Percentiles rank a stretch among this genome's conserved stretches.
Evolutionary conservation across 352 stramenopile genomes (phyloP).

Genomic region (Thraustochytrium striatum): DNA sequence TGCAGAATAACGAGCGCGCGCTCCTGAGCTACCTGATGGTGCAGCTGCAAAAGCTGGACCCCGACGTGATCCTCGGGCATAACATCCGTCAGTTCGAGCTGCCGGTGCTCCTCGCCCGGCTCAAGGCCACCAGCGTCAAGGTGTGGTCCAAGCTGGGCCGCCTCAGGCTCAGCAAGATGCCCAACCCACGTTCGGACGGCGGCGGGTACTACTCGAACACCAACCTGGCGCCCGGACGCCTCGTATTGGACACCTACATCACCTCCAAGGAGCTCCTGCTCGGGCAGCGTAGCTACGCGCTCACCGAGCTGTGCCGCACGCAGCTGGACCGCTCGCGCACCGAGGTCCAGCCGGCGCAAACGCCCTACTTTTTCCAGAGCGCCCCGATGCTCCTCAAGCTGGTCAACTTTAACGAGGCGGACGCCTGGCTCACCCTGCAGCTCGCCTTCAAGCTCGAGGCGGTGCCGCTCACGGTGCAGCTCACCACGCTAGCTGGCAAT

Average conservation of each 20-base stretch:
- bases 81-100: conserved; percentile 97
- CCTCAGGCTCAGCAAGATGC: conserved; percentile 60
- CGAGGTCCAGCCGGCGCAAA: conserved; percentile 91
- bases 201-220: conserved; percentile 64
- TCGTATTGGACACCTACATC: conserved; percentile 97
- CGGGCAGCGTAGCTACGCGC: conserved; percentile 93
- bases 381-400: conserved; percentile 77
- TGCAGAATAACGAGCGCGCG: conserved; percentile 66
- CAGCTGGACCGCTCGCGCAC: conserved; percentile 76
- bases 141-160: conserved; percentile 70
- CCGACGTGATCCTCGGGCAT: conserved; percentile 96
- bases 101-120: conserved; percentile 91
- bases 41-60: conserved; percentile 90
- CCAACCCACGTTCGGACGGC: conserved; percentile 51
- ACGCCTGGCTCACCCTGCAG: conserved; percentile 91
- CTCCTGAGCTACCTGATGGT: conserved; percentile 73
- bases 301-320: conserved; percentile 86
- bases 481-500: conserved; percentile 97
- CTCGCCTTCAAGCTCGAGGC: conserved; percentile 97
- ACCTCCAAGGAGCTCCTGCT: conserved; percentile 92
- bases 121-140: conserved; percentile 81
- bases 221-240: conserved; percentile 80
- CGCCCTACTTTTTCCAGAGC: conserved; percentile 82
- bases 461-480: conserved; percentile 92
- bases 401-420: conserved; percentile 86